Conservation (phyloP, 2,329 filamentous ascomycete species). For the Sporothrix protearum region DNA sequence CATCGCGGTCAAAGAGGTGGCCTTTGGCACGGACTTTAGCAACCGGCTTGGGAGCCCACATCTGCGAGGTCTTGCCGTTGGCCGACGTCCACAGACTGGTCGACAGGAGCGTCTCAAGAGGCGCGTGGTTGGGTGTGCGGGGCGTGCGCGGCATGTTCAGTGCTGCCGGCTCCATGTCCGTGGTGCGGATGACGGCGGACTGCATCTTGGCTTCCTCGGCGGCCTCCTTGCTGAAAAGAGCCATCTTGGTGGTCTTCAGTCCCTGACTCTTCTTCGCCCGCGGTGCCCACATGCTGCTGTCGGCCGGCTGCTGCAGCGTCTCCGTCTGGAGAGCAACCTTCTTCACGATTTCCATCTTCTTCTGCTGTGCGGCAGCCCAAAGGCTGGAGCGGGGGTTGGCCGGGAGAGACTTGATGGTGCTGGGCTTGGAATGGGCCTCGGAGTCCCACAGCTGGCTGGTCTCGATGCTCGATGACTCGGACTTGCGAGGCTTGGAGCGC, state of each 20-base stretch:
- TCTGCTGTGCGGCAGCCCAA: conserved; percentile 15
- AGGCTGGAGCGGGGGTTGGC: conserved; percentile 10
- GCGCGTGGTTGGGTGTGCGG: neutral
- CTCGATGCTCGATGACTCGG: conserved; percentile 35
- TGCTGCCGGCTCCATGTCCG: conserved; percentile 17
- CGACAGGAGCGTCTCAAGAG: conserved; percentile 19
- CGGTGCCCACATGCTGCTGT: conserved; percentile 1
- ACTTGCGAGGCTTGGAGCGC: conserved; percentile 34
- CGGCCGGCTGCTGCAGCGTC: neutral
- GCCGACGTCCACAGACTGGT: conserved; percentile 15
- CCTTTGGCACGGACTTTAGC: conserved; percentile 11
- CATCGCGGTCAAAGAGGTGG: conserved; percentile 25
- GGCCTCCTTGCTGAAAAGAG: conserved; percentile 22
- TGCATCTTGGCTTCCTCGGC: conserved; percentile 16
- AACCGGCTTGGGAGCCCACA: conserved; percentile 23
- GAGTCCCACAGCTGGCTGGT: conserved; percentile 27
- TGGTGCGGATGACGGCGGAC: conserved; percentile 18
- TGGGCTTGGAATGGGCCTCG: neutral
- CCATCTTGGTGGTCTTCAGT: neutral
- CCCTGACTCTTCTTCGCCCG: neutral
- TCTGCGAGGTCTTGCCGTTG: neutral
- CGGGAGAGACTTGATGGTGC: neutral
- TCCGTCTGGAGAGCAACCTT: neutral
- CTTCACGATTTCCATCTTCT: neutral
- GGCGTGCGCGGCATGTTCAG: conserved; percentile 21